phyloP scores from a whole-genome alignment of 2,329 filamentous ascomycete genomes.

The Apiospora hydei region DNA sequence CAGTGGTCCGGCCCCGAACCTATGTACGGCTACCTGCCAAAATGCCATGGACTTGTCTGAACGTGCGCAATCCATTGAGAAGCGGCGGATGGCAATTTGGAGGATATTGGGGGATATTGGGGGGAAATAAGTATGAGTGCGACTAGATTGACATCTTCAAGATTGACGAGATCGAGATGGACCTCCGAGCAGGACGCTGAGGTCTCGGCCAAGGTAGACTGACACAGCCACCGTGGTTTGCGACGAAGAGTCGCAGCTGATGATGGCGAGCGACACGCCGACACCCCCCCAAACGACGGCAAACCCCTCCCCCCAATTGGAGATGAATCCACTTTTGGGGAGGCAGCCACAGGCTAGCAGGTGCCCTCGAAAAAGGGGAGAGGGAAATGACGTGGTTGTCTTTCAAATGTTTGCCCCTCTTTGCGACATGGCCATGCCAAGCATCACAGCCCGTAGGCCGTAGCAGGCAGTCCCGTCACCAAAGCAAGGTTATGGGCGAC shows the following conservation, averaged over 20 bases:
- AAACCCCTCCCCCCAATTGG: not conserved
- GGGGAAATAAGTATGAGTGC: not conserved
- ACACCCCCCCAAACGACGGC: not conserved
- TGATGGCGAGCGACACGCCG: not conserved
- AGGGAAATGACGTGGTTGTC: conserved; percentile 16
- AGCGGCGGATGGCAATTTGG: not conserved
- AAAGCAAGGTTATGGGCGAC: not conserved
- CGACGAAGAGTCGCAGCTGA: not conserved
- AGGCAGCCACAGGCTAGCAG: conserved; percentile 6
- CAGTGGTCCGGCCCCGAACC: not conserved
- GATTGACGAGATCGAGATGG: not conserved
- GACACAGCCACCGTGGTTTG: conserved; percentile 7
- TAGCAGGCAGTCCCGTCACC: not conserved
- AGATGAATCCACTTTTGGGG: not conserved
- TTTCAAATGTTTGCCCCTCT: conserved; percentile 17
- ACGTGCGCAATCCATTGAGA: too few relatives aligned
- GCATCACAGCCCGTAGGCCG: conserved; percentile 6
- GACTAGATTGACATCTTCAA: not conserved
- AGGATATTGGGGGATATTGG: not conserved
- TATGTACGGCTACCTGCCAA: not conserved
- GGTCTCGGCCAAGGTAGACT: not conserved
- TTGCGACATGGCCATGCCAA: conserved; percentile 8
- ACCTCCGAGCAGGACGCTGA: not conserved
- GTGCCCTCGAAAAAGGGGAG: not conserved
- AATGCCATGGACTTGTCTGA: not conserved